Evolutionary conservation across 257 asterid species (phyloP).

Genomic region (Solanum tarijense): DNA sequence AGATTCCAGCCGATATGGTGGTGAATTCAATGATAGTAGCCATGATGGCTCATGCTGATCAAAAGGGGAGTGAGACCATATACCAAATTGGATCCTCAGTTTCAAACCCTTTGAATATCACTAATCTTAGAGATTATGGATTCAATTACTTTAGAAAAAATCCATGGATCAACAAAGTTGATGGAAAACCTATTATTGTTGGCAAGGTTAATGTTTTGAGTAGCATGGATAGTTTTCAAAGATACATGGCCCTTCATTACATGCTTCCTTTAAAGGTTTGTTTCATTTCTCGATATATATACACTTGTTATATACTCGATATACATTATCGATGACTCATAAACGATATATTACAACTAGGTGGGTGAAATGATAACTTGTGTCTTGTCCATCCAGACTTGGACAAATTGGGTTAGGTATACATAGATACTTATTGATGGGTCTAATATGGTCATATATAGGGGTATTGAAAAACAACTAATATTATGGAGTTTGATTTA

Average conservation of each 20-base stretch:
- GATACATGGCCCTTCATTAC: conserved; percentile 51
- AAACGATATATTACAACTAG: neutral
- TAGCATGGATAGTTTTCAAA: conserved; percentile 56
- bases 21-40: conserved; percentile 83
- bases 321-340: neutral
- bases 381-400: neutral
- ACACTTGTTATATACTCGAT: neutral
- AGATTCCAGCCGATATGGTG: conserved; percentile 98
- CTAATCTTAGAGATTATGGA: conserved; percentile 39
- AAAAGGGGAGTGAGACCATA: conserved; percentile 25
- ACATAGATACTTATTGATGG: neutral
- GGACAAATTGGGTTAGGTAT: neutral
- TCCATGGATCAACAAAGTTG: conserved; percentile 61
- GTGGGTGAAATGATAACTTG: neutral
- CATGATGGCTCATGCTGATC: conserved; percentile 46
- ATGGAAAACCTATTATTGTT: conserved; percentile 60
- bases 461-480: too few relatives aligned
- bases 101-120: conserved; percentile 49
- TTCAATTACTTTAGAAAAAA: conserved; percentile 42
- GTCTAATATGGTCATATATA: neutral
- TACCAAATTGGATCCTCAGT: conserved; percentile 77
- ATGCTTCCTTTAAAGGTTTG: conserved; percentile 73
- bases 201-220: conserved; percentile 41
- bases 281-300: neutral
- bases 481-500: neutral